Base-by-base conservation (phyloP, 1,284 basidiomycete genomes). In the Phellinidium pouzarii region DNA sequence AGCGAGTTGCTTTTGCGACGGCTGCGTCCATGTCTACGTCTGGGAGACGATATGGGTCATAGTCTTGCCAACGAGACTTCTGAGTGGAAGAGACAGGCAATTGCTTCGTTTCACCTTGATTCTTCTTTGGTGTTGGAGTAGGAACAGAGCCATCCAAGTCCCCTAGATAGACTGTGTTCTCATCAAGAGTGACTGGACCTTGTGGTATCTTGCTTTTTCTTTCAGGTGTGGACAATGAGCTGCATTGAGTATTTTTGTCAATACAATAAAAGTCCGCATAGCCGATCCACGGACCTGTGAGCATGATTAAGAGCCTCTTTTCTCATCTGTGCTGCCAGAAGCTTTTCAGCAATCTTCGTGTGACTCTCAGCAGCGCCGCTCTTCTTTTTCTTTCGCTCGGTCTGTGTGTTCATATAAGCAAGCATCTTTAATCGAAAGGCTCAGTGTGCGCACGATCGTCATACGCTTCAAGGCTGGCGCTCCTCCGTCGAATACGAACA, bases 401-500 rank as follows among this genome's bases (percentile, higher is more conserved):
- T 80, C 92, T 95, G 54, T 8, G 6, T 40, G 6, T 17, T 22
- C 17, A 19, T 52, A 36, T 43, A 37, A 22, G 12, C 7, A 27
- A 37, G 41, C n/a, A 5, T 25, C 3, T 22, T 25, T 43, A 48
- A 44, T n/a, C n/a, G n/a, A 9, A 20, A 19, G 41, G n/a, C 6
- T 31, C 71, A 34, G 31, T 14, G 31, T 11, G 31, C 86, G 55
- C 59, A 93, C 93, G 59, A 97, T 85, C 1, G 94, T 97, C 45
- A 77, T 75, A 62, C 84, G 79, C 73, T 98, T 98, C 61, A 98
- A 68, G 2, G 74, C 78, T 1, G 94, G 94, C 0, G 94, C 94
- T 23, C 92, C 94, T 29, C 94, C 94, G 68, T 98, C 94, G 64
- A 98, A 98, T 6, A 98, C 93, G 64, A 98, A 98, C 22, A 98